Base-by-base conservation (phyloP, 108 stramenopile species). In the Discostella stelligeroides region DNA sequence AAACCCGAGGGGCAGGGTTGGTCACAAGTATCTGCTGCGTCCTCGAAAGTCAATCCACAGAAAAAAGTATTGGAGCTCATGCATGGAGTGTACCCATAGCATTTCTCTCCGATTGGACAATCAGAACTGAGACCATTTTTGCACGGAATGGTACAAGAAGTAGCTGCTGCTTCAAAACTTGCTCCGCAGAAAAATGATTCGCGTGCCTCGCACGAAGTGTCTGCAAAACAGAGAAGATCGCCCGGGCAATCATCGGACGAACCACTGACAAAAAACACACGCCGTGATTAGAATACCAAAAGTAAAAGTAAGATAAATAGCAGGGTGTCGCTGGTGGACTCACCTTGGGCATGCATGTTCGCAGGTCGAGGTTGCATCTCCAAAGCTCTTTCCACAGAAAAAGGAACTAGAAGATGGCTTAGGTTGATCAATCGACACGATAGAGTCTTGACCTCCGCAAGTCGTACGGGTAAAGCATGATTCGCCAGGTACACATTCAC, bases 31-130 rank as follows among this genome's bases (percentile, higher is more conserved):
- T 37, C 48, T 20, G 79, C 63, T 18, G 72, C 79, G 45, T 73
- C 67, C 6, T 80, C 79, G 59, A 80, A 80, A 21, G 60, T 64
- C 21, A 24, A n/a, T 48, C 79, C 79, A 46, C 79, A 80, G 40
- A 63, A 80, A 70, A 73, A 80, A 0, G 79, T 64, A 30, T 80
- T 71, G 0, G 48, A 25, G 1, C 27, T 68, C 25, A 41, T 43
- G 63, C 93, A 92, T 3, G 93, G 81, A 14, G 90, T 92, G 68
- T 90, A 89, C 30, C 90, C 90, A 77, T 63, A 92, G 61, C 93
- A 95, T 54, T 60, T 75, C 72, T 91, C 73, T n/a, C 82, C 88
- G 27, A 66, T 63, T 0, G 89, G 89, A 74, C 93, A 94, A 10
- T 86, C 86, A 23, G 61, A 45, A 24, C 82, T 60, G 42, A 51